Percentiles rank a stretch among this genome's conserved stretches.
Conservation (phyloP, 2,329 filamentous ascomycete genomes). For the Xylariaceae sp. region DNA sequence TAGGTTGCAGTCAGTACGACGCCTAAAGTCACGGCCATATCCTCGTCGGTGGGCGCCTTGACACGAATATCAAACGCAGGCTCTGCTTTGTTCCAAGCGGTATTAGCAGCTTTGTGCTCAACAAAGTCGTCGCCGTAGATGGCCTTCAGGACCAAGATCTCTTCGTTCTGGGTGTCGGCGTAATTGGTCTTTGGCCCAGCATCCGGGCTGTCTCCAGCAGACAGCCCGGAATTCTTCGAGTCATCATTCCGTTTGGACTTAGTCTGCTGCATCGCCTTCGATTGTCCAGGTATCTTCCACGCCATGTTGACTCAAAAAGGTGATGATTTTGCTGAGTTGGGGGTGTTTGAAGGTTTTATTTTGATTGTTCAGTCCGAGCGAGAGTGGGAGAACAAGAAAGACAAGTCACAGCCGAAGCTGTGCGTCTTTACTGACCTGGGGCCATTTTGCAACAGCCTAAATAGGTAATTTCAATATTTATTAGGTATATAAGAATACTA, state of each 20-base stretch:
- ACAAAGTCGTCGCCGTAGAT: constrained; percentile 89
- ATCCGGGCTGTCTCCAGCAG: constrained; percentile 36
- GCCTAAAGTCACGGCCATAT: constrained; percentile 64
- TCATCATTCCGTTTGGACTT: constrained; percentile 40
- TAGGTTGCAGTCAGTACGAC: constrained; percentile 87
- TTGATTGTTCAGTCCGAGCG: constrained; percentile 19
- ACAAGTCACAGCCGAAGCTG: constrained; percentile 49
- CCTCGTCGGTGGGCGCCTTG: constrained; percentile 65
- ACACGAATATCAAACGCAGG: constrained; percentile 76
- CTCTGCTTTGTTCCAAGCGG: constrained; percentile 88
- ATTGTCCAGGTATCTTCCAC: constrained; percentile 43
- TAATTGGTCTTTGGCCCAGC: constrained; percentile 56
- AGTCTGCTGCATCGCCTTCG: constrained; percentile 43
- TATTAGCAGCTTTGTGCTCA: constrained; percentile 61
- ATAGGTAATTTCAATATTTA: constrained; percentile 1
- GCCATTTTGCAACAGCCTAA: constrained; percentile 36
- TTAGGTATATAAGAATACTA: neutral
- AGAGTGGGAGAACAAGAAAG: constrained; percentile 29
- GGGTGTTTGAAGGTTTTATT: constrained; percentile 7
- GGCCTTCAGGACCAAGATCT: constrained; percentile 76
- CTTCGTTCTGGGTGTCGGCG: constrained; percentile 78
- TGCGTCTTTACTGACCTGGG: constrained; percentile 42
- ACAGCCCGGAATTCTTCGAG: constrained; percentile 48
- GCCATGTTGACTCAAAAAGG: constrained; percentile 40
- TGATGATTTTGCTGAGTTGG: neutral